Percentiles rank a stretch among this genome's conserved stretches.
phyloP scores from a whole-genome alignment of 2,329 filamentous ascomycete genomes.

The Aureobasidium musti region DNA sequence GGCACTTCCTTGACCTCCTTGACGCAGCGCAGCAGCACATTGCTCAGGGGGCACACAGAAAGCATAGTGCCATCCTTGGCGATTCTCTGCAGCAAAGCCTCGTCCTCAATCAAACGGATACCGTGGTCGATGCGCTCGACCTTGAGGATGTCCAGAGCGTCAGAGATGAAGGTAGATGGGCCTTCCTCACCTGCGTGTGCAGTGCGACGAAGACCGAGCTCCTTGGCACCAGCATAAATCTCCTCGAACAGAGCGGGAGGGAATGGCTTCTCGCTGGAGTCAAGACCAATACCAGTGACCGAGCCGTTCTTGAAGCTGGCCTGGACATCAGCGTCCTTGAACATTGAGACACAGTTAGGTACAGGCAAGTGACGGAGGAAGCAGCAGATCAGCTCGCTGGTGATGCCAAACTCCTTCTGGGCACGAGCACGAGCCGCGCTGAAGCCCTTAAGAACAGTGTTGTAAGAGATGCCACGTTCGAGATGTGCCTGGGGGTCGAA shows the following conservation, averaged over 20 bases:
- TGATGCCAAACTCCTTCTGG: slow-evolving; percentile 63
- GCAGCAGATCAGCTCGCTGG: slow-evolving; percentile 68
- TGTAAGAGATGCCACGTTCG: slow-evolving; percentile 62
- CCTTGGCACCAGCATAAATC: slow-evolving; percentile 59
- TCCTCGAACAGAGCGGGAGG: slow-evolving; percentile 59
- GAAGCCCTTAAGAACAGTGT: slow-evolving; percentile 66
- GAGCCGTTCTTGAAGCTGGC: slow-evolving; percentile 53
- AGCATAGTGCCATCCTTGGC: slow-evolving; percentile 61
- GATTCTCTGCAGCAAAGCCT: slow-evolving; percentile 59
- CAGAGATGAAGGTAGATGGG: slow-evolving; percentile 64
- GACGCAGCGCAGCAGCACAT: slow-evolving; percentile 65
- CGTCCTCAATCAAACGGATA: slow-evolving; percentile 64
- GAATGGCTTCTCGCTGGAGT: slow-evolving; percentile 57
- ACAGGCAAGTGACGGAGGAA: slow-evolving; percentile 70
- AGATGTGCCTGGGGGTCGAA: slow-evolving; percentile 79
- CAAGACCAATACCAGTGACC: slow-evolving; percentile 66
- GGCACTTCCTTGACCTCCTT: slow-evolving; percentile 58
- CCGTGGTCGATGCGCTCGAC: slow-evolving; percentile 74
- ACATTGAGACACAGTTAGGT: slow-evolving; percentile 55
- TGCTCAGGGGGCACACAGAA: slow-evolving; percentile 72
- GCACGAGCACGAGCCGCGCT: slow-evolving; percentile 61
- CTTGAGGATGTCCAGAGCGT: slow-evolving; percentile 62
- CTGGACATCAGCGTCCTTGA: slow-evolving; percentile 48
- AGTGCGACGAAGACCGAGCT: slow-evolving; percentile 61
- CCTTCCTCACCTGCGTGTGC: slow-evolving; percentile 78